A percentile compares a stretch with the other conserved stretches of the same genome.
These are phyloP conservation scores for Pythium utonaiense DNA, from an alignment of 352 stramenopile species.

Conservation along the genomic window DNA sequence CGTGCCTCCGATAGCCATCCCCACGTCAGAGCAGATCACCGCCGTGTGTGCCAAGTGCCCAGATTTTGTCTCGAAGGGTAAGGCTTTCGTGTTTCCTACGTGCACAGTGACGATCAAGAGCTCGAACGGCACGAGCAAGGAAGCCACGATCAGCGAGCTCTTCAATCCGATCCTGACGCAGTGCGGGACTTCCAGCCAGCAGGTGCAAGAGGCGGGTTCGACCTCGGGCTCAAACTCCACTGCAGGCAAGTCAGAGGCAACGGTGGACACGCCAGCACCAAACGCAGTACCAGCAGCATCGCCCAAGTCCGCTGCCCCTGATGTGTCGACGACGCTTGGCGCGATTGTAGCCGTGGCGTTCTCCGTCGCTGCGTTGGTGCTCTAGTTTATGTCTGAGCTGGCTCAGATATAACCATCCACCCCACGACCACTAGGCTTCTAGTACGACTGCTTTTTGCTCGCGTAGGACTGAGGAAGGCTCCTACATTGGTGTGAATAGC, in stretches of 20 bases:
- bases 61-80: not conserved
- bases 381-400: slow-evolving; percentile 18
- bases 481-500: no score
- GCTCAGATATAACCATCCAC: no score
- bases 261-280: not conserved
- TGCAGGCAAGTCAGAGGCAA: not conserved
- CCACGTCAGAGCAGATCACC: slow-evolving; percentile 7
- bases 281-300: not conserved
- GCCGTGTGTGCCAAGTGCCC: slow-evolving; percentile 18
- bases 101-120: slow-evolving; percentile 12
- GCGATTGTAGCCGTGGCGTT: slow-evolving; percentile 19
- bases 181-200: not conserved
- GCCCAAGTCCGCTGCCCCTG: slow-evolving; percentile 1
- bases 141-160: not conserved
- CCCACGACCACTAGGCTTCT: no score
- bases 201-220: not conserved
- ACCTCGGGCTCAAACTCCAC: not conserved
- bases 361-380: slow-evolving; percentile 19
- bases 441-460: no score
- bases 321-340: slow-evolving; percentile 15
- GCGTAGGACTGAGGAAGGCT: no score
- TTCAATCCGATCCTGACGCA: slow-evolving; percentile 12
- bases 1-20: not conserved
- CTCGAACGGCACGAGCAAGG: no score
- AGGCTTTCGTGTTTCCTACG: slow-evolving; percentile 3